Evolutionary conservation across 805 yeast species (phyloP), one percentile per base, ranked within the genome.

Genomic region (Hanseniaspora vineae): DNA sequence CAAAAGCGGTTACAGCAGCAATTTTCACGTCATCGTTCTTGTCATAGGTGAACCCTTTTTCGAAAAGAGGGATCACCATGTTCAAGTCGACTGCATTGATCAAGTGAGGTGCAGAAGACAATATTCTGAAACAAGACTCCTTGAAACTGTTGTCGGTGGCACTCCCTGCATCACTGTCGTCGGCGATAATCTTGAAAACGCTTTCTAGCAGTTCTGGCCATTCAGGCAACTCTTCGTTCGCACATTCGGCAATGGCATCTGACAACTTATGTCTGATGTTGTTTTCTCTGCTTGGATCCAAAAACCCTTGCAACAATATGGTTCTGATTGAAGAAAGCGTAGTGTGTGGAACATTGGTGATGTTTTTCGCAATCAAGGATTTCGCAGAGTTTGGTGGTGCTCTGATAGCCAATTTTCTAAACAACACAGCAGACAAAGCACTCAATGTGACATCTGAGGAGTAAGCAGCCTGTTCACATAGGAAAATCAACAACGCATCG

Each of bases 171-270:
- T 56, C 51, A 60, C 63, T 13, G 12, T 45, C 52, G 55, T 62
- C n/a, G 57, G 32, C 40, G 10, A 37, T 17, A n/a, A 37, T 37
- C 55, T 76, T 77, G 52, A 86, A 76, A 39, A 90, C 69, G 0
- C 87, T 78, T 46, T 84, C 87, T 37, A 88, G 66, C 44, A 84
- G 73, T 40, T 85, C 89, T 14, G 81, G 77, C 98, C 98, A 90
- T 4, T 70, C 64, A 19, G 69, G 70, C 44, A 69, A 62, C 13
- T 76, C 80, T 50, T 78, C 82, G 57, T 81, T 80, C 1, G 96
- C 94, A 43, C 90, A 77, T 65, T 89, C 97, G 1, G 97, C 85
- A 44, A 92, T 82, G 9, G 95, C 95, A 69, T 92, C 98, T 2
- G 96, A 81, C 44, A 92, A 69, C 60, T 90, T 92, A 64, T 90